A percentile compares a stretch with the other conserved stretches of the same genome.
Conservation (phyloP, 768 basidiomycete species). For the Clitopilus passeckerianus region DNA sequence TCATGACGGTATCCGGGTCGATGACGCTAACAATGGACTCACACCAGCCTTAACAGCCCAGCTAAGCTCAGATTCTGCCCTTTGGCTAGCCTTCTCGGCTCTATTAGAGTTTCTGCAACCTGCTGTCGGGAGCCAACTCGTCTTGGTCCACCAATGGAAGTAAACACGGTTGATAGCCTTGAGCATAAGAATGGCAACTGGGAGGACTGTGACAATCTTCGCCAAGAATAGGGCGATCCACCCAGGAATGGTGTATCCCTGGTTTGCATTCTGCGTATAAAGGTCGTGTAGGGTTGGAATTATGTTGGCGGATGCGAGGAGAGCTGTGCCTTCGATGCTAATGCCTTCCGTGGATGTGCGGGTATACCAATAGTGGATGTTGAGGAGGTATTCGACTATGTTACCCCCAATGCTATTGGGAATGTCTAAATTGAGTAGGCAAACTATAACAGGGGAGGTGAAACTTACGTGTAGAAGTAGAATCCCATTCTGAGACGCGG, state of each 20-base stretch:
- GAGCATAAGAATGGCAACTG: slow-evolving; percentile 19
- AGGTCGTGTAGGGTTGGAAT: not conserved
- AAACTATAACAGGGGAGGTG: not conserved
- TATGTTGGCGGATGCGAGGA: slow-evolving; percentile 11
- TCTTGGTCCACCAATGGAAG: slow-evolving; percentile 12
- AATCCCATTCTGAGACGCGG: slow-evolving; percentile 4
- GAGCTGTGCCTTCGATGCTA: slow-evolving; percentile 17
- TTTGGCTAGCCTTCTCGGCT: slow-evolving; percentile 22
- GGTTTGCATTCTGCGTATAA: not conserved
- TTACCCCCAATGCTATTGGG: slow-evolving; percentile 9
- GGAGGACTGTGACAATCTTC: not conserved
- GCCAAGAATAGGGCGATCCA: slow-evolving; percentile 5
- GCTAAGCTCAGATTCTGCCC: slow-evolving; percentile 13
- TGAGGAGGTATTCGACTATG: slow-evolving; percentile 8
- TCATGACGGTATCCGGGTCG: not conserved
- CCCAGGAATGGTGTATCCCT: not conserved
- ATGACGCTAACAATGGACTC: not conserved
- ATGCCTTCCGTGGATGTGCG: slow-evolving; percentile 26
- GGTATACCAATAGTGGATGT: slow-evolving; percentile 27
- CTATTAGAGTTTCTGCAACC: slow-evolving; percentile 17
- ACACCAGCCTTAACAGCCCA: slow-evolving; percentile 9
- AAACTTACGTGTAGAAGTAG: not conserved
- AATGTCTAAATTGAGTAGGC: not conserved
- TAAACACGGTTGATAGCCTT: slow-evolving; percentile 18
- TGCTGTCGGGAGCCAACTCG: slow-evolving; percentile 16